phyloP scores from a whole-genome alignment of 768 basidiomycete species.

The Leccinum arenicola region DNA sequence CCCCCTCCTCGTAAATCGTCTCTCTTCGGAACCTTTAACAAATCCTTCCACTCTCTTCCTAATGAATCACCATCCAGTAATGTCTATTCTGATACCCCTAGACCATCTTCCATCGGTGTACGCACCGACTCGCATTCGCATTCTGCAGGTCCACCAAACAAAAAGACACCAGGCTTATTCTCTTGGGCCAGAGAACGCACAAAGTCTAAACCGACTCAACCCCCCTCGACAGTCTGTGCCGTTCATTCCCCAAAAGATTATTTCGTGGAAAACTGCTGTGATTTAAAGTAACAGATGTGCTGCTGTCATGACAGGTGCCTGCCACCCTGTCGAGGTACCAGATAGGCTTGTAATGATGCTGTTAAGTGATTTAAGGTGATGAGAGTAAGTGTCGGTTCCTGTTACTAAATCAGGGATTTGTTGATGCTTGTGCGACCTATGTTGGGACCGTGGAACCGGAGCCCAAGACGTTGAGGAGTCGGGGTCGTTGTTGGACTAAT shows the following conservation, averaged over 20 bases:
- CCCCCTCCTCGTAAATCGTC: constrained; percentile 65
- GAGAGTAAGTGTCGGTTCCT: too few relatives aligned
- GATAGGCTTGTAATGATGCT: too few relatives aligned
- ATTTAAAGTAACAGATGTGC: too few relatives aligned
- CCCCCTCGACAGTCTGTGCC: constrained; percentile 34
- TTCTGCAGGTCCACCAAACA: constrained; percentile 21
- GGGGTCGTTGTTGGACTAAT: too few relatives aligned
- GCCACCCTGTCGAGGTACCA: too few relatives aligned
- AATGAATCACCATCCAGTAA: constrained; percentile 31
- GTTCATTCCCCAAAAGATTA: constrained; percentile 23
- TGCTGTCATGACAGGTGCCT: too few relatives aligned
- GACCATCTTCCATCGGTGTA: constrained; percentile 12
- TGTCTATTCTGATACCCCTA: constrained; percentile 21
- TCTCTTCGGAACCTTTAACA: constrained; percentile 59
- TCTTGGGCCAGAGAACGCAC: constrained; percentile 37
- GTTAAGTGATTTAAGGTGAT: too few relatives aligned
- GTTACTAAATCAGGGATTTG: too few relatives aligned
- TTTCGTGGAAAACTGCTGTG: constrained; percentile 13
- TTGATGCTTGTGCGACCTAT: too few relatives aligned
- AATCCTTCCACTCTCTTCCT: constrained; percentile 61
- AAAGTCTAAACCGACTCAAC: constrained; percentile 28
- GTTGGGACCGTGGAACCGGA: too few relatives aligned
- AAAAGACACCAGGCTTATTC: constrained; percentile 36
- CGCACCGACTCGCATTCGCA: constrained; percentile 7
- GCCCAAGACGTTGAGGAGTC: too few relatives aligned